A percentile compares a stretch with the other conserved stretches of the same genome.
These are phyloP conservation scores for Croton laevigatus DNA, from an alignment of 441 rosid genomes.

Conservation along the genomic window DNA sequence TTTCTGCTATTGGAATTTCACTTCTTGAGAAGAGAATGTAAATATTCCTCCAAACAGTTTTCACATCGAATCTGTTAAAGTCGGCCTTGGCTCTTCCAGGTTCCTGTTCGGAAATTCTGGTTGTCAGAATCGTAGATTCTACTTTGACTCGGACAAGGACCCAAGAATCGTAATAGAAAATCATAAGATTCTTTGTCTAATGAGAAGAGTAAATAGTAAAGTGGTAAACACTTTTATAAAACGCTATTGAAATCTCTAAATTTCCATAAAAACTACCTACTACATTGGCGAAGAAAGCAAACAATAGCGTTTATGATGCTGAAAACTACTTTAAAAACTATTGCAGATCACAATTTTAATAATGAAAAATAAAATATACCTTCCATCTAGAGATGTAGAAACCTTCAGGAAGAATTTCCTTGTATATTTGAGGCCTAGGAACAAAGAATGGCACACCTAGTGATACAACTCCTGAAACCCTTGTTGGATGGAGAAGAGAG, in stretches of 20 bases:
- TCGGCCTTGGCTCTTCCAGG: constrained; percentile 34
- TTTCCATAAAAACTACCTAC: no score
- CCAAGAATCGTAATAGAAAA: no score
- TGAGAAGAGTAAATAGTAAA: no score
- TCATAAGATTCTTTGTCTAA: no score
- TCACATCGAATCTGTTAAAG: constrained; percentile 27
- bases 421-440: constrained; percentile 18
- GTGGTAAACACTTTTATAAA: no score
- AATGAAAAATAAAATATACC: constrained; percentile 14
- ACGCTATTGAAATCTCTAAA: no score
- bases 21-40: constrained; percentile 35
- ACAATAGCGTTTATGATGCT: no score
- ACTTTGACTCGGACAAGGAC: no score
- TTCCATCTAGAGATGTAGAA: constrained; percentile 39
- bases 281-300: no score
- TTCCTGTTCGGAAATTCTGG: constrained; percentile 13
- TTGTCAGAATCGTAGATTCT: no score
- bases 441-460: constrained; percentile 36
- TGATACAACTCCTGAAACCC: constrained; percentile 33
- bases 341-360: no score
- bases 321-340: no score
- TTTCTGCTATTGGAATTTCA: constrained; percentile 33
- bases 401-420: constrained; percentile 35
- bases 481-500: constrained; percentile 27
- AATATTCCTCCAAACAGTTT: constrained; percentile 28